Evolutionary conservation across 176 grass and related monocot species (phyloP).

Genomic region (Poa pratensis): DNA sequence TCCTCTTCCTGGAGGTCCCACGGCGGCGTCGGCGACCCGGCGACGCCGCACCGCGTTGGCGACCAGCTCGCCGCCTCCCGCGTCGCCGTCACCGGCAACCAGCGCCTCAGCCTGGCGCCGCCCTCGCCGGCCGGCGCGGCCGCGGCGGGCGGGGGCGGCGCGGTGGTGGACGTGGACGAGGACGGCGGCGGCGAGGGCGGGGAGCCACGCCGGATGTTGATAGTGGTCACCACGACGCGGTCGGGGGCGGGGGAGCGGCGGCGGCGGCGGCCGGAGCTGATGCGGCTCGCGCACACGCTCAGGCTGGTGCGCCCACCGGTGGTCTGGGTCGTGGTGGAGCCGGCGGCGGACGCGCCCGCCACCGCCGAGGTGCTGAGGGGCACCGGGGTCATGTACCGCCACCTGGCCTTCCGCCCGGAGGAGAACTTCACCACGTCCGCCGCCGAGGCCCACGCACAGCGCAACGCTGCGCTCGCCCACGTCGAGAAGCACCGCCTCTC

Average conservation of each 20-base stretch:
- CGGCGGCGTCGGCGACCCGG: neutral
- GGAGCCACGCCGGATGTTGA: conserved; percentile 51
- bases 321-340: conserved; percentile 91
- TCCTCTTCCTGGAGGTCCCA: conserved; percentile 31
- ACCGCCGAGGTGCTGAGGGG: conserved; percentile 77
- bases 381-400: conserved; percentile 93
- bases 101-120: conserved; percentile 25
- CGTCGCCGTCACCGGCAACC: conserved; percentile 9
- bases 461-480: conserved; percentile 83
- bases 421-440: conserved; percentile 82
- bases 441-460: conserved; percentile 81
- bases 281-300: conserved; percentile 75
- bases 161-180: conserved; percentile 48
- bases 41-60: conserved; percentile 17
- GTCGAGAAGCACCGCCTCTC: conserved; percentile 86
- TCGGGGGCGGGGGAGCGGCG: conserved; percentile 49
- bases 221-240: conserved; percentile 84
- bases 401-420: conserved; percentile 75
- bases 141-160: neutral
- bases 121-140: neutral
- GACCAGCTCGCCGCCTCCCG: conserved; percentile 36
- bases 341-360: conserved; percentile 44
- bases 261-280: conserved; percentile 54
- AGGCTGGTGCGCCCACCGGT: conserved; percentile 71
- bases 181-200: conserved; percentile 35